Percentiles rank a stretch among this genome's conserved stretches.
Evolutionary conservation across 805 yeast genomes (phyloP).

Genomic region (Starmerella apicola): DNA sequence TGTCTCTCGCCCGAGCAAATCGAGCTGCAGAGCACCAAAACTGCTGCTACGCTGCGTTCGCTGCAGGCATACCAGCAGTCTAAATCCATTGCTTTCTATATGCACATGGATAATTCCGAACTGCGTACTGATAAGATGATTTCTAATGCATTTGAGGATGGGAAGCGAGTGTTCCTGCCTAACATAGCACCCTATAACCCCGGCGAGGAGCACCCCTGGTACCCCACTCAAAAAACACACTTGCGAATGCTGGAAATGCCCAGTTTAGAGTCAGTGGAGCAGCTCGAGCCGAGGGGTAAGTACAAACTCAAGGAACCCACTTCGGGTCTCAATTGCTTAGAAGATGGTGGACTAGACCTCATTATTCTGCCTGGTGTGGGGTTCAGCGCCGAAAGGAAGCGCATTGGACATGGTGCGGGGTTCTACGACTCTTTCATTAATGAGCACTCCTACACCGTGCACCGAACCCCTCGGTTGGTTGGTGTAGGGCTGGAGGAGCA

Average conservation of each 20-base stretch:
- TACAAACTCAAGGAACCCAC: constrained; percentile 59
- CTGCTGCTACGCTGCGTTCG: constrained; percentile 19
- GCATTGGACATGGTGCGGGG: constrained; percentile 92
- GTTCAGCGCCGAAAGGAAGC: constrained; percentile 38
- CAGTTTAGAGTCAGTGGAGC: constrained; percentile 32
- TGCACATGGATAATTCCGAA: constrained; percentile 68
- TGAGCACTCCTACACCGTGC: constrained; percentile 22
- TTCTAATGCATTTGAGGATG: constrained; percentile 35
- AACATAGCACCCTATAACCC: constrained; percentile 26
- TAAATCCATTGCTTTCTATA: constrained; percentile 46
- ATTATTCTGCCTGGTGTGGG: constrained; percentile 80
- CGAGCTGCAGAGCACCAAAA: constrained; percentile 10
- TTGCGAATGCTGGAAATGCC: constrained; percentile 48
- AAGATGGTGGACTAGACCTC: constrained; percentile 45
- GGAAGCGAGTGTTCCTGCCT: constrained; percentile 34
- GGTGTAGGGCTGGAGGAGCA: constrained; percentile 63
- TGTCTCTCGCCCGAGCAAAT: constrained; percentile 5
- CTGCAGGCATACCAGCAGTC: constrained; percentile 35
- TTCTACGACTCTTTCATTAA: constrained; percentile 70
- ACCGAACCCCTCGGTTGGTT: constrained; percentile 26
- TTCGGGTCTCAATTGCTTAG: constrained; percentile 18
- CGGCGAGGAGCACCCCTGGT: constrained; percentile 10
- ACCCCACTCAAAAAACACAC: constrained; percentile 28
- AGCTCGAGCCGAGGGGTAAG: constrained; percentile 53
- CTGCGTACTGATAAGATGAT: constrained; percentile 49